A percentile compares a stretch with the other conserved stretches of the same genome.
Evolutionary conservation across 176 grass and related monocot genomes (phyloP).

Genomic region (Elaeis guineensis): DNA sequence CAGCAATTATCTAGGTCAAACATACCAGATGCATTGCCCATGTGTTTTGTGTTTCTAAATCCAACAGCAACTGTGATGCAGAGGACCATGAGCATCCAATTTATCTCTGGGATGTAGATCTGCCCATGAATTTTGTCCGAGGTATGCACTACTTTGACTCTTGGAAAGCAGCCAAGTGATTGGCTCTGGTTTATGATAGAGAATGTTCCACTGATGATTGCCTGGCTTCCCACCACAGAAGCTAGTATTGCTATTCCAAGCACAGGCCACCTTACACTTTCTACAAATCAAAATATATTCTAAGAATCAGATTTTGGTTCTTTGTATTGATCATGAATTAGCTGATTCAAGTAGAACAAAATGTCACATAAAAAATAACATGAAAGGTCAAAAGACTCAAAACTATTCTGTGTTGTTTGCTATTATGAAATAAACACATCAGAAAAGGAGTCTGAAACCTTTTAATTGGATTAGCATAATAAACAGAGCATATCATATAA

Average conservation of each 20-base stretch:
- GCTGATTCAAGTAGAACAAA: too few species aligned
- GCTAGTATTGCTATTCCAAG: conserved; percentile 80
- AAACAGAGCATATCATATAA: too few species aligned
- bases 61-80: conserved; percentile 93
- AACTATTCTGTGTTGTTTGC: too few species aligned
- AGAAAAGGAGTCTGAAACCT: too few species aligned
- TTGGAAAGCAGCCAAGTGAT: conserved; percentile 87
- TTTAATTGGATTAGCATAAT: too few species aligned
- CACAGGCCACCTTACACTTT: conserved; percentile 81
- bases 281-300: conserved; percentile 21
- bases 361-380: too few species aligned
- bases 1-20: background rate
- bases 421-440: too few species aligned
- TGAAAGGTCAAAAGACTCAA: too few species aligned
- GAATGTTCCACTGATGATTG: conserved; percentile 96
- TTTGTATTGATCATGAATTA: too few species aligned
- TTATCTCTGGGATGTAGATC: conserved; percentile 99
- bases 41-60: conserved; percentile 89
- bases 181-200: conserved; percentile 98
- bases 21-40: conserved; percentile 97
- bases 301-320: too few species aligned
- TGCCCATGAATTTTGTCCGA: conserved; percentile 92
- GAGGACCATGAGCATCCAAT: conserved; percentile 96
- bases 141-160: conserved; percentile 94
- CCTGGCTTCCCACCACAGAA: conserved; percentile 95